Base-by-base conservation (phyloP, 2,329 filamentous ascomycete genomes). In the Cordyceps cicadae region DNA sequence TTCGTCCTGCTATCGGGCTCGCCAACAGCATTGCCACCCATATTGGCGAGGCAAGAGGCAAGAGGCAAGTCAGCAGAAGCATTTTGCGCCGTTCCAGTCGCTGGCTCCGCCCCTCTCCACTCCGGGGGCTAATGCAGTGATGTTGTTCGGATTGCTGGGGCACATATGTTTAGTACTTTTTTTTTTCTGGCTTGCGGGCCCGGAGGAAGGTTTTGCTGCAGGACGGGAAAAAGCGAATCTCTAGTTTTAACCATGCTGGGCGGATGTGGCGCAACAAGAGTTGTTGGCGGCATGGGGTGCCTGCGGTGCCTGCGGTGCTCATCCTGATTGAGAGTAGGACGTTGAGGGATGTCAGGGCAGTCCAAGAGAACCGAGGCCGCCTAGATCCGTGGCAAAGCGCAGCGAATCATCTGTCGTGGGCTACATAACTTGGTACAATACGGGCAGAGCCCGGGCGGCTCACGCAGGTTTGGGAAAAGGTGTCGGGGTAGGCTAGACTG, bases 1-100 rank as follows among this genome's bases (percentile, higher is more conserved):
- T 39, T 37, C n/a, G 29, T 46, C 43, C 37, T 49, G 39, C 24
- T 57, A n/a, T 57, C 54, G 45, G 43, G 32, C 54, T 57, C 45
- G 43, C 54, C 54, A 57, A 57, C 54, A 57, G 45, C 54, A 17
- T 48, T 45, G 2, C 29, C n/a, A 39, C 6, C 29, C n/a, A 39
- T 21, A 52, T 14, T 39, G 50, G 54, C 41, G 21, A n/a, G 26
- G 29, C 43, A 48, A 56, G n/a, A 24, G 24, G 24, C 24, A 24
- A 24, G 21, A n/a, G 26, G 29, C 43, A 48, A 56, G n/a, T 48
- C 43, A 48, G 54, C 41, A 46, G 34, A 3, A 57, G 29, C 24
- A 48, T 56, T 39, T 24, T 57, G 54, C 32, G 55, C 55, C 55
- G 55, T 58, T 58, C 46, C 21, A 58, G 54, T 45, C 45, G 46